A percentile compares a stretch with the other conserved stretches of the same genome.
phyloP scores from a whole-genome alignment of 2,329 filamentous ascomycete genomes.

The Aspergillus aculeatus region DNA sequence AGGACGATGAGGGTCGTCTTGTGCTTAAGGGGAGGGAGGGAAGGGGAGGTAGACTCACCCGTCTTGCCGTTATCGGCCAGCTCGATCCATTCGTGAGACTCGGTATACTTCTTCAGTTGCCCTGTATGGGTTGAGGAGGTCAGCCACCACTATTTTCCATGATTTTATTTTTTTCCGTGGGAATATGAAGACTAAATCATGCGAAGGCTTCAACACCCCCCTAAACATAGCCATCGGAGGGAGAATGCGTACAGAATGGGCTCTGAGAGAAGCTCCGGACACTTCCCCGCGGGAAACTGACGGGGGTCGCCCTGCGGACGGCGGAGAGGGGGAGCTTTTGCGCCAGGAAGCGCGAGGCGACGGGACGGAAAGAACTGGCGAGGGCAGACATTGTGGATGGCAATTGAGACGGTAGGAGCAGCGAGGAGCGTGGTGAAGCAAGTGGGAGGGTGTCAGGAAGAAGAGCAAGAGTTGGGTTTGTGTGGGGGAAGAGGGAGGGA shows the following conservation, averaged over 20 bases:
- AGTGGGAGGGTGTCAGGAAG: conserved; percentile 8
- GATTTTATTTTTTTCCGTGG: neutral
- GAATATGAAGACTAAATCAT: neutral
- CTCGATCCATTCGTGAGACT: conserved; percentile 98
- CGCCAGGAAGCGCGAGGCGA: conserved; percentile 37
- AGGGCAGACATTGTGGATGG: conserved; percentile 37
- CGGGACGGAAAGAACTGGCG: conserved; percentile 37
- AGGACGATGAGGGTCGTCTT: no score
- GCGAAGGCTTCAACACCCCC: conserved; percentile 10
- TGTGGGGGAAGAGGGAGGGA: neutral
- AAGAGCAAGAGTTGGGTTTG: neutral
- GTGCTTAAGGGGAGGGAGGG: neutral
- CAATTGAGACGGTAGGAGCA: conserved; percentile 2
- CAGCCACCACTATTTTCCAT: conserved; percentile 12
- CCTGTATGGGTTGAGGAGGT: conserved; percentile 30
- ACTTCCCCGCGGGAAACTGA: conserved; percentile 44
- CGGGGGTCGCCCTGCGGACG: conserved; percentile 32
- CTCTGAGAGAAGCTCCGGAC: conserved; percentile 43
- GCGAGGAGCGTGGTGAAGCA: conserved; percentile 8
- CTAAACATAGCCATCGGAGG: neutral
- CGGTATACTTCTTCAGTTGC: conserved; percentile 77
- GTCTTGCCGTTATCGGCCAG: conserved; percentile 77
- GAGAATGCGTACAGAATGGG: conserved; percentile 36
- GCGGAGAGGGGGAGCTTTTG: conserved; percentile 37
- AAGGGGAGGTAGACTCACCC: conserved; percentile 46